These are phyloP conservation scores for Sporothrix luriei DNA, from an alignment of 2,329 filamentous ascomycete genomes.

Conservation along the genomic window DNA sequence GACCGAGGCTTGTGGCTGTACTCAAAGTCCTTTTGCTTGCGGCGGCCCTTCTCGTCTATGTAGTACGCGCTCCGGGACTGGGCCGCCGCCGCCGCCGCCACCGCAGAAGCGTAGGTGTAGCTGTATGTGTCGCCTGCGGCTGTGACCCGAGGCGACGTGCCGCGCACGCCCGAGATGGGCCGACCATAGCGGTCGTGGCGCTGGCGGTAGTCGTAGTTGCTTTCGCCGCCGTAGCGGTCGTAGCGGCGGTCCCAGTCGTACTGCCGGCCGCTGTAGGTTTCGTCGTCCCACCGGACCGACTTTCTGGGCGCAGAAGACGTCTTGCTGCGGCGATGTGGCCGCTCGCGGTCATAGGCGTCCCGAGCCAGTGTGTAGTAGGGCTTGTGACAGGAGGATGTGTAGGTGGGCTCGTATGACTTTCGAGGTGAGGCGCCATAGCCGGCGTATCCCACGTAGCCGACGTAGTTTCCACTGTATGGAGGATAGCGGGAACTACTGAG, in stretches of 20 bases:
- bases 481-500: not conserved
- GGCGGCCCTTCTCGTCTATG: not conserved
- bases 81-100: not conserved
- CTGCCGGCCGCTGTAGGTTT: slow-evolving; percentile 2
- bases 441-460: not conserved
- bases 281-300: slow-evolving; percentile 22
- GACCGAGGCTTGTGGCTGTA: not conserved
- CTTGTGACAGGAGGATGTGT: not conserved
- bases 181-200: slow-evolving; percentile 9
- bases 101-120: not conserved
- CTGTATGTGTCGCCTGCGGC: not conserved
- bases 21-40: not conserved
- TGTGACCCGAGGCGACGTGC: slow-evolving; percentile 5
- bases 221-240: slow-evolving; percentile 15
- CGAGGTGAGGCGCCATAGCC: not conserved
- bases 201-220: slow-evolving; percentile 7
- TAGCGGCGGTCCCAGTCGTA: slow-evolving; percentile 5
- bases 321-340: not conserved
- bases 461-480: not conserved
- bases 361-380: not conserved
- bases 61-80: not conserved
- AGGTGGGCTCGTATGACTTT: not conserved
- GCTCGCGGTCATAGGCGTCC: not conserved
- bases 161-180: not conserved
- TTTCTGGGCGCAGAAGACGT: not conserved